Evolutionary conservation across 257 asterid genomes (phyloP).

Genomic region (Knoxia roxburghii): DNA sequence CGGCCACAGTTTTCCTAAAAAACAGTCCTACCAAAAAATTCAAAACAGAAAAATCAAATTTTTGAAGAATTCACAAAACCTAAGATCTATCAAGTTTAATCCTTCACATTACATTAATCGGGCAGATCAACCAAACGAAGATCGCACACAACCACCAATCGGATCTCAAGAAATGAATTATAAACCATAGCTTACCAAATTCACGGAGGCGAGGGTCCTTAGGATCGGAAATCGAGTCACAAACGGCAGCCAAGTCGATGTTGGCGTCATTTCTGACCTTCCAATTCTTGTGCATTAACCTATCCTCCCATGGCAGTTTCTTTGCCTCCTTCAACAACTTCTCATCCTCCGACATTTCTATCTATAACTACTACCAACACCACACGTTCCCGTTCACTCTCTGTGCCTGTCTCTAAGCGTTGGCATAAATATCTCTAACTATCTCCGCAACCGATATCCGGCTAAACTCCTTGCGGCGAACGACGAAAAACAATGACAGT

Average conservation of each 20-base stretch:
- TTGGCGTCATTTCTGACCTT: constrained; percentile 96
- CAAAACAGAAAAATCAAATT: constrained; percentile 1
- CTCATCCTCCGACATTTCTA: constrained; percentile 88
- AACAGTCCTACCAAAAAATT: constrained; percentile 47
- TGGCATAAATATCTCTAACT: neutral
- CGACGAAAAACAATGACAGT: neutral
- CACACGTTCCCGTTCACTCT: neutral
- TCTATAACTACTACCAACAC: constrained; percentile 6
- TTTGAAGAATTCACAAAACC: constrained; percentile 19
- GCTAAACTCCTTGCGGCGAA: neutral
- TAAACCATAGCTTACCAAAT: constrained; percentile 60
- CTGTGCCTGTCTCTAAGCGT: neutral
- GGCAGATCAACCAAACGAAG: constrained; percentile 29
- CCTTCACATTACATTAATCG: constrained; percentile 26
- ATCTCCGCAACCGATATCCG: neutral
- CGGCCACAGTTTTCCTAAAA: constrained; percentile 80
- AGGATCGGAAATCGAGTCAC: constrained; percentile 88
- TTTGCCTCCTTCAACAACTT: constrained; percentile 99
- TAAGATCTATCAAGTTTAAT: constrained; percentile 31
- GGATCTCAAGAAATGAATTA: constrained; percentile 37
- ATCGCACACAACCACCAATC: constrained; percentile 26
- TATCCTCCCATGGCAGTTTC: constrained; percentile 96
- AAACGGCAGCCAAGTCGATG: constrained; percentile 88
- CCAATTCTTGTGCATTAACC: constrained; percentile 96
- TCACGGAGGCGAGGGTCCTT: constrained; percentile 94